Evolutionary conservation across 2,329 filamentous ascomycete genomes (phyloP).

Genomic region (Colletotrichum tropicale): DNA sequence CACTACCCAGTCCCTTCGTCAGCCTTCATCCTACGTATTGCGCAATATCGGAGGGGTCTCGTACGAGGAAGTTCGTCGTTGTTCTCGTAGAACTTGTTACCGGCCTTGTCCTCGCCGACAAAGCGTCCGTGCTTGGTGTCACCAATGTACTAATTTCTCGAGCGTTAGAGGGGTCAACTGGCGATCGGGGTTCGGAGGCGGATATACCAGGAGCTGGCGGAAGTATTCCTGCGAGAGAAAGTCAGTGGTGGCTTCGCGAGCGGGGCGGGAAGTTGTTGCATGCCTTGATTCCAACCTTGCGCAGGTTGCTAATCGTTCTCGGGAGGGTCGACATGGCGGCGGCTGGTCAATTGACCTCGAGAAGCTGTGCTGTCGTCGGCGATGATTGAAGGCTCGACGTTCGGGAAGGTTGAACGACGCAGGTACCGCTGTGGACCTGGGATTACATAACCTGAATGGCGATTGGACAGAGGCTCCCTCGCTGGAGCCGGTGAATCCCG

Average conservation of each 20-base stretch:
- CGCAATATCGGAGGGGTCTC: slow-evolving; percentile 32
- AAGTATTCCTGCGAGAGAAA: slow-evolving; percentile 73
- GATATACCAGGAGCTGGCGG: slow-evolving; percentile 89
- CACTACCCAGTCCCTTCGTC: slow-evolving; percentile 55
- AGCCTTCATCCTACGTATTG: slow-evolving; percentile 6
- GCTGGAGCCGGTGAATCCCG: slow-evolving; percentile 11
- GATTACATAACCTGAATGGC: slow-evolving; percentile 12
- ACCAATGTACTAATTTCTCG: slow-evolving; percentile 61
- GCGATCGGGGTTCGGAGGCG: slow-evolving; percentile 18
- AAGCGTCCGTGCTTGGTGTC: slow-evolving; percentile 94
- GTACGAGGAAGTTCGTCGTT: slow-evolving; percentile 88
- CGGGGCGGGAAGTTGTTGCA: slow-evolving; percentile 18
- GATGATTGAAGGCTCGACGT: slow-evolving; percentile 17
- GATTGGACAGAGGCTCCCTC: slow-evolving; percentile 5
- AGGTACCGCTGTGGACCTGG: not conserved
- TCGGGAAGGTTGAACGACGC: slow-evolving; percentile 14
- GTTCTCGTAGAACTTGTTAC: slow-evolving; percentile 99
- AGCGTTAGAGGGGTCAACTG: slow-evolving; percentile 20
- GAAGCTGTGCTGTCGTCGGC: slow-evolving; percentile 18
- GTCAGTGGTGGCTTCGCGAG: slow-evolving; percentile 8
- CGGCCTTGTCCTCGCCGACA: slow-evolving; percentile 84
- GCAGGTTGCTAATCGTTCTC: slow-evolving; percentile 85
- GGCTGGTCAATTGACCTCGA: slow-evolving; percentile 35
- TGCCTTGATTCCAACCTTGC: slow-evolving; percentile 89
- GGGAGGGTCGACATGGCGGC: slow-evolving; percentile 85